Conservation (phyloP, 2,329 filamentous ascomycete species). For the Claviceps paspali region DNA sequence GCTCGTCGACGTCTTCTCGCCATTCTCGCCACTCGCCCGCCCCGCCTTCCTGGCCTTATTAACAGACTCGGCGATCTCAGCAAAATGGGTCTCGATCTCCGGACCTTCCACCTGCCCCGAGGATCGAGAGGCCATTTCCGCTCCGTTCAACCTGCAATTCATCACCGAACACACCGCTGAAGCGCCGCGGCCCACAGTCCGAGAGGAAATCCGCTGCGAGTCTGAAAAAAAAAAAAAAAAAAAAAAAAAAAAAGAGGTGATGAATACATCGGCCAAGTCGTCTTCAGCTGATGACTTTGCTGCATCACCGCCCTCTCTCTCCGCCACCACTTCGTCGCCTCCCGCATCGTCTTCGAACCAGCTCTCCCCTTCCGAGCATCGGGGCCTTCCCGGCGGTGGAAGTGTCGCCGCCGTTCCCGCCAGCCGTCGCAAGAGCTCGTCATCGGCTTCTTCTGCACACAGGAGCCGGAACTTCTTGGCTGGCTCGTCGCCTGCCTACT, state of each 20-base stretch:
- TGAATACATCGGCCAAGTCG: conserved; percentile 2
- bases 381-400: too few relatives aligned
- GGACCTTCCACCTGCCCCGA: conserved; percentile 4
- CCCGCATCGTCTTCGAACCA: not conserved
- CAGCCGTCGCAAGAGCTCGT: conserved; percentile 1
- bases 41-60: not conserved
- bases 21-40: not conserved
- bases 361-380: not conserved
- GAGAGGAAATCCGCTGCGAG: not conserved
- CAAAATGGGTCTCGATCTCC: conserved; percentile 7
- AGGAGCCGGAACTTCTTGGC: not conserved
- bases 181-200: conserved; percentile 2
- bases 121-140: conserved; percentile 7
- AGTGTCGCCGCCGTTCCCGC: not conserved
- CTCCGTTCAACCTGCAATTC: conserved; percentile 7
- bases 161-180: conserved; percentile 6
- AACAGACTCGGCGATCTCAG: not conserved
- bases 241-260: conserved; percentile 1
- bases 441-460: conserved; percentile 1
- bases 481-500: not conserved
- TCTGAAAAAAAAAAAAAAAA: not conserved
- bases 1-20: too few relatives aligned
- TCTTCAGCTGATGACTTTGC: not conserved
- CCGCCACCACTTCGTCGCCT: too few relatives aligned
- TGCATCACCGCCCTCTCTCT: conserved; percentile 1